Percentiles rank a stretch among this genome's conserved stretches.
Conservation (phyloP, 148 eudicot genomes). For the Chenopodium formosanum region DNA sequence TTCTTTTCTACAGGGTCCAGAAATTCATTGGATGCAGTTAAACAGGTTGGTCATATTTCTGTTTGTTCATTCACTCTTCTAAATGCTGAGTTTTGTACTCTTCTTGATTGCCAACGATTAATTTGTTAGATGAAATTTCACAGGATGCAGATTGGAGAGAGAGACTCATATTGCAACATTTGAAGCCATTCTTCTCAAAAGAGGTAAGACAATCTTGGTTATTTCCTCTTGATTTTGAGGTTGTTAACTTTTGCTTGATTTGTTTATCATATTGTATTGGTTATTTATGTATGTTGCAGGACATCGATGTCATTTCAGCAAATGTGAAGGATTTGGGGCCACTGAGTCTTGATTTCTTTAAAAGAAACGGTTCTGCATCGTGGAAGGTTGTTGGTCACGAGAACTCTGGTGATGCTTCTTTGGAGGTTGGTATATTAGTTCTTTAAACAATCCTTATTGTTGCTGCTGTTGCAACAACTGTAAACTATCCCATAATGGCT, state of each 20-base stretch:
- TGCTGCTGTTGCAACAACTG: neutral
- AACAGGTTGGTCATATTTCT: conserved; percentile 45
- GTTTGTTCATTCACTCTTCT: neutral
- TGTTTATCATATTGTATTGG: neutral
- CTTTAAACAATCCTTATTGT: neutral
- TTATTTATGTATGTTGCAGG: conserved; percentile 44
- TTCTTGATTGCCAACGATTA: neutral
- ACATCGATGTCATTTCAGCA: conserved; percentile 64
- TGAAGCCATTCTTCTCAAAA: conserved; percentile 65
- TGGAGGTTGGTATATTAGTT: conserved; percentile 33
- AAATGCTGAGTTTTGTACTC: neutral
- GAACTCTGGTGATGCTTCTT: conserved; percentile 25
- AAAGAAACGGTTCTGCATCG: conserved; percentile 62
- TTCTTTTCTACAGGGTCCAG: conserved; percentile 48
- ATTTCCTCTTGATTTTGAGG: neutral
- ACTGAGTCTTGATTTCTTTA: conserved; percentile 64
- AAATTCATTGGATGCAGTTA: conserved; percentile 28
- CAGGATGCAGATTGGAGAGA: conserved; percentile 82
- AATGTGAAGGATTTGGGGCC: conserved; percentile 78
- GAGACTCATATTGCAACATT: conserved; percentile 64
- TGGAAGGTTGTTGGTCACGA: conserved; percentile 64
- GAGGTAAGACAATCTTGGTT: conserved; percentile 52
- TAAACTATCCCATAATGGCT: neutral
- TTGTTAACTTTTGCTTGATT: neutral
- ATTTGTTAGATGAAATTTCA: conserved; percentile 22